Conservation (phyloP, 1,284 basidiomycete genomes). For the Neonothopanus nambi region DNA sequence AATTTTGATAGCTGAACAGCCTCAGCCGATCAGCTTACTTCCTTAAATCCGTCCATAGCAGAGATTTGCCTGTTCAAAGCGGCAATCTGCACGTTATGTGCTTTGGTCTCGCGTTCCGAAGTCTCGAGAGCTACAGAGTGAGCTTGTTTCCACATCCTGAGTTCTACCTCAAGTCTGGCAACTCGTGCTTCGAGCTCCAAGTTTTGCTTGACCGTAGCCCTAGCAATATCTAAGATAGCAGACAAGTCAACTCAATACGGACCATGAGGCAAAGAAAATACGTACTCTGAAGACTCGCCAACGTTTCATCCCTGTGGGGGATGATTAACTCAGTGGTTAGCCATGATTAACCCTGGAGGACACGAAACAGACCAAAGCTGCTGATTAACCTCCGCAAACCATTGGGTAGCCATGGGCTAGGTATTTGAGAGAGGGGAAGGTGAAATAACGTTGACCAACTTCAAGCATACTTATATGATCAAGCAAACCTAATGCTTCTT, state of each 20-base stretch:
- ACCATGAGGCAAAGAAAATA: slow-evolving; percentile 4
- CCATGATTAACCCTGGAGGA: slow-evolving; percentile 1
- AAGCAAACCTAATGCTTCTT: slow-evolving; percentile 42
- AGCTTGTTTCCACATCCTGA: slow-evolving; percentile 69
- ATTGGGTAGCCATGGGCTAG: slow-evolving; percentile 55
- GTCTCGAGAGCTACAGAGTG: slow-evolving; percentile 58
- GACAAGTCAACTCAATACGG: slow-evolving; percentile 14
- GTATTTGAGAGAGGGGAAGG: slow-evolving; percentile 36
- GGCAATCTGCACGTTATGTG: slow-evolving; percentile 63
- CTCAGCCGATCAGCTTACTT: slow-evolving; percentile 34
- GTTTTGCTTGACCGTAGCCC: slow-evolving; percentile 62
- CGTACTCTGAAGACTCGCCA: slow-evolving; percentile 59
- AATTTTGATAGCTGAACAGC: too few species aligned
- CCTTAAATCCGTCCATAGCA: slow-evolving; percentile 51
- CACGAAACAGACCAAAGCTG: slow-evolving; percentile 54
- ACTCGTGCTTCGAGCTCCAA: slow-evolving; percentile 60
- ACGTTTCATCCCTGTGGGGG: slow-evolving; percentile 60
- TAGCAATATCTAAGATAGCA: slow-evolving; percentile 53
- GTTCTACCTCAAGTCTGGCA: slow-evolving; percentile 66
- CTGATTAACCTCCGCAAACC: slow-evolving; percentile 56
- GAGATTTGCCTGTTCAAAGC: slow-evolving; percentile 62
- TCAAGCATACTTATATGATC: slow-evolving; percentile 48
- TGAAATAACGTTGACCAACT: slow-evolving; percentile 26
- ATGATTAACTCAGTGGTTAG: slow-evolving; percentile 21
- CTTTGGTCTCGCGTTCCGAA: slow-evolving; percentile 57